A percentile compares a stretch with the other conserved stretches of the same genome.
Evolutionary conservation across 495 filamentous ascomycete genomes (phyloP).

Genomic region (Penicillium steckii): DNA sequence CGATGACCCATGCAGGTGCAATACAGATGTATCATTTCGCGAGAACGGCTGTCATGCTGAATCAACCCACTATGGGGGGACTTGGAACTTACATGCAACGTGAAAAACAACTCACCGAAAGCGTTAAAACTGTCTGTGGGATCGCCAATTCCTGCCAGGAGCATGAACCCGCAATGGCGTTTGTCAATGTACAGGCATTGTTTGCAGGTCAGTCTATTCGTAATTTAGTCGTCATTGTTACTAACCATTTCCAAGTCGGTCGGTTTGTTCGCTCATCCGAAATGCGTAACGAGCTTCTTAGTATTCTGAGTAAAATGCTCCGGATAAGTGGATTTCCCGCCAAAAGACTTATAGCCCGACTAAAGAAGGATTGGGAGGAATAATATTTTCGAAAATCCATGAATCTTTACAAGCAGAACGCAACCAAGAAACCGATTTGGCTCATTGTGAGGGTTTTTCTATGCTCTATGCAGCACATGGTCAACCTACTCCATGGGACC

Average conservation of each 20-base stretch:
- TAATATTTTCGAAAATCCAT: background rate
- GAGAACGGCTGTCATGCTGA: background rate
- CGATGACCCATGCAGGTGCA: background rate
- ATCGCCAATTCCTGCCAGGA: background rate
- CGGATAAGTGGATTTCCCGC: background rate
- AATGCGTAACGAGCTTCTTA: background rate
- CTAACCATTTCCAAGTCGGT: background rate
- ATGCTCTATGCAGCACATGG: too few species aligned
- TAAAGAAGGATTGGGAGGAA: background rate
- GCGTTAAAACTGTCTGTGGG: background rate
- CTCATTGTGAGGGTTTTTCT: too few species aligned
- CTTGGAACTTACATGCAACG: background rate
- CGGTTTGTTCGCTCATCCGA: background rate
- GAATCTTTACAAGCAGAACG: background rate
- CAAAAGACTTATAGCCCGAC: background rate
- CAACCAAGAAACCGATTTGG: background rate
- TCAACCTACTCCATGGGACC: too few species aligned
- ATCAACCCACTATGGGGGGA: background rate
- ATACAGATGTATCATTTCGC: background rate
- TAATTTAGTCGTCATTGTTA: background rate
- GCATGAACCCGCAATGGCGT: background rate
- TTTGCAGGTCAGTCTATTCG: background rate
- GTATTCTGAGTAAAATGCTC: background rate
- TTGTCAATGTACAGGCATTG: background rate
- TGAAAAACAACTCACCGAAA: background rate